Conservation (phyloP, 257 asterid species). For the Lantana camara region DNA sequence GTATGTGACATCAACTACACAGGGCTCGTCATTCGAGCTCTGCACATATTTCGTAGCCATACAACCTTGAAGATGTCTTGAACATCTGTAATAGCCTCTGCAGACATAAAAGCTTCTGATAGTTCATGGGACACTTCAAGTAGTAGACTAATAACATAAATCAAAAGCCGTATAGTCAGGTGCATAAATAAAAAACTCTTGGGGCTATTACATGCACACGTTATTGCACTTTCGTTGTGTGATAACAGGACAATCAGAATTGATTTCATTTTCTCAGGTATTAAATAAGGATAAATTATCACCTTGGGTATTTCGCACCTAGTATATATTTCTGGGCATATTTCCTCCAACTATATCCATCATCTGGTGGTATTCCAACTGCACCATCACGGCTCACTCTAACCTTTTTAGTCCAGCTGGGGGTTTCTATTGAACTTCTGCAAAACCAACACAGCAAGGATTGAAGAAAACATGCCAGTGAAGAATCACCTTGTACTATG, state of each 20-base stretch:
- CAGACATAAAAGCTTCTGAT: background rate
- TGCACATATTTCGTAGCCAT: background rate
- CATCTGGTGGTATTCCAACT: background rate
- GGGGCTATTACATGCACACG: too few relatives aligned
- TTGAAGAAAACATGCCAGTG: constrained; percentile 11
- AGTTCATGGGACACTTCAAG: background rate
- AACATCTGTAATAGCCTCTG: constrained; percentile 30
- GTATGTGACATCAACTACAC: constrained; percentile 2
- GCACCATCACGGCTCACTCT: background rate
- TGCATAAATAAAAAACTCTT: background rate
- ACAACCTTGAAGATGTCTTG: background rate
- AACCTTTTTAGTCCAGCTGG: background rate
- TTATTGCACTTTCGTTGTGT: background rate
- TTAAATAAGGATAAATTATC: background rate
- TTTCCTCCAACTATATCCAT: constrained; percentile 29
- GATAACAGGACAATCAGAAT: background rate
- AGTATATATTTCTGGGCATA: constrained; percentile 5
- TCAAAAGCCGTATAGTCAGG: background rate
- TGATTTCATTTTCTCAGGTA: background rate
- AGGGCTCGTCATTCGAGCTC: constrained; percentile 1
- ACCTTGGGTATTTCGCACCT: constrained; percentile 26
- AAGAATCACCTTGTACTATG: constrained; percentile 4
- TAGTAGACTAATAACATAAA: background rate
- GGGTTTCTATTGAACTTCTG: background rate
- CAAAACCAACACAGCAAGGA: constrained; percentile 16